Base-by-base conservation (phyloP, 305 asterid genomes). In the Stenogyne calaminthoides region DNA sequence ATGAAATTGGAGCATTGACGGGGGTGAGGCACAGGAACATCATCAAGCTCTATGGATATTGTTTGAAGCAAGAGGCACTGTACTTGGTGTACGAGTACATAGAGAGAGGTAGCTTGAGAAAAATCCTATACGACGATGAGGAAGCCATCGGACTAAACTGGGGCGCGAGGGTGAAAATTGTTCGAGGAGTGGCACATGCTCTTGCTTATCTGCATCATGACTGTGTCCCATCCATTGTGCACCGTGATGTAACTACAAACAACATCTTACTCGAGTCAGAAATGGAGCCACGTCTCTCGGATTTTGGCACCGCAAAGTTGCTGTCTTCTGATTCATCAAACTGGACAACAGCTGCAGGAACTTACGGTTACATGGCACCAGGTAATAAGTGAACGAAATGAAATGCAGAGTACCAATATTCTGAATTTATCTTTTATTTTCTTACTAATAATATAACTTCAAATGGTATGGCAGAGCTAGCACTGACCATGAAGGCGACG, bases 181-280 rank as follows among this genome's bases (percentile, higher is more conserved):
- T 91, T 52, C 87, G 63, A 71, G 97, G 97, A 62, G 76, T 91
- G 70, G 96, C 96, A 63, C 92, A 91, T 72, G 96, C 97, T 15
- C 94, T 91, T 12, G 87, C 96, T 39, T 91, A 91, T 86, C 85
- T 89, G 78, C 97, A 91, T 64, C 91, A 87, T 57, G 97, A 91
- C 75, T 88, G 97, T 85, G 71, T 85, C 54, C 91, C 92, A 0
- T 77, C 96, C 40, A 85, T 91, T 20, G 94, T 89, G 49, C 97
- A 91, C 75, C 80, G 96, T 32, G 97, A 91, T 74, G 87, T 85
- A n/a, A 73, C 97, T 9, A 67, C 76, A 55, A 88, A 83, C 55
- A 91, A 91, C 72, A 81, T 91, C 40, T 78, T 91, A 51, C 85
- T 91, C 4, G 96, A 86, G 73, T 62, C 86, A 32, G 88, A 74